A percentile compares a stretch with the other conserved stretches of the same genome.
phyloP scores from a whole-genome alignment of 805 yeast genomes.

The Cyberlindnera sargentensis region DNA sequence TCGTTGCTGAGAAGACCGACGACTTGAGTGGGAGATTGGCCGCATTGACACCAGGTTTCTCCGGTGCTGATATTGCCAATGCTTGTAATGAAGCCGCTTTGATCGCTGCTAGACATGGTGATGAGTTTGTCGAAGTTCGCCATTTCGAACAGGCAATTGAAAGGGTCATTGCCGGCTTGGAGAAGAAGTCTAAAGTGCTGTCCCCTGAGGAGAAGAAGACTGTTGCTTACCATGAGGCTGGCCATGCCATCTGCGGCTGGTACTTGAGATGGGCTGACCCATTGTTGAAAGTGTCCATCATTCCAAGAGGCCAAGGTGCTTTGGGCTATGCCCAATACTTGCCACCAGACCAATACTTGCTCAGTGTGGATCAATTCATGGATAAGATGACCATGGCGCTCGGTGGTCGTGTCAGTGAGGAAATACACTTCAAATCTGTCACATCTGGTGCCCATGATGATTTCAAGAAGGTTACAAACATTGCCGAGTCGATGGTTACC shows the following conservation, averaged over 20 bases:
- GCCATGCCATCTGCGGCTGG: constrained; percentile 97
- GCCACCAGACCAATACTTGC: constrained; percentile 81
- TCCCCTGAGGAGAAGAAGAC: constrained; percentile 75
- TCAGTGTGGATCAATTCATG: constrained; percentile 65
- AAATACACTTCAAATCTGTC: constrained; percentile 76
- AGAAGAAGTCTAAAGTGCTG: constrained; percentile 72
- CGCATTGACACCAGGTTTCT: constrained; percentile 89
- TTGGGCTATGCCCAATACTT: constrained; percentile 93
- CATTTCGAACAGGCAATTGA: constrained; percentile 93
- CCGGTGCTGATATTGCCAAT: constrained; percentile 95
- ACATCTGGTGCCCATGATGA: constrained; percentile 93
- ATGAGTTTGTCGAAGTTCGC: constrained; percentile 48
- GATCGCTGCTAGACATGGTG: constrained; percentile 79
- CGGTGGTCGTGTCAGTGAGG: constrained; percentile 92
- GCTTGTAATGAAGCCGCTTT: constrained; percentile 93
- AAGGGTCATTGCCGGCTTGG: constrained; percentile 91
- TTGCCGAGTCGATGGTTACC: constrained; percentile 87
- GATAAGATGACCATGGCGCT: constrained; percentile 92
- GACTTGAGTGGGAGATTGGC: constrained; percentile 77
- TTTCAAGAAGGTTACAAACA: constrained; percentile 81
- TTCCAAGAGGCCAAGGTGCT: constrained; percentile 93
- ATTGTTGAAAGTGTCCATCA: constrained; percentile 82
- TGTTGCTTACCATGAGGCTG: constrained; percentile 95
- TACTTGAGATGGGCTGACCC: constrained; percentile 84
- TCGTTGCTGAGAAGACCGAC: constrained; percentile 39